These are phyloP conservation scores for Orobanche coerulescens DNA, from an alignment of 257 asterid genomes.

Conservation along the genomic window DNA sequence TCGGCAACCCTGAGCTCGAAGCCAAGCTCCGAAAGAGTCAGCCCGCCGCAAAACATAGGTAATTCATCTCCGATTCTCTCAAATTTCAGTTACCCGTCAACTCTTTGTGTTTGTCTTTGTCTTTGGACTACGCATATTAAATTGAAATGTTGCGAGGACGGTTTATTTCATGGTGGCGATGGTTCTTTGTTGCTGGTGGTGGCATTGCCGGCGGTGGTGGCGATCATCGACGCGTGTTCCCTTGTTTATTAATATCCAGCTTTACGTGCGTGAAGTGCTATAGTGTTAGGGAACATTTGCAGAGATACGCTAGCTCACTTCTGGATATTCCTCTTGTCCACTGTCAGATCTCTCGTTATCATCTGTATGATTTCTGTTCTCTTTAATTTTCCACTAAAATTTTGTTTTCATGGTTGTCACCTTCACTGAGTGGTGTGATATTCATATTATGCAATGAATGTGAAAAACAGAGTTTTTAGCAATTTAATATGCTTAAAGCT, in stretches of 20 bases:
- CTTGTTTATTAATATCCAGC: slow-evolving; percentile 61
- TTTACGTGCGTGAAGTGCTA: slow-evolving; percentile 73
- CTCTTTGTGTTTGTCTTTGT: too few species aligned
- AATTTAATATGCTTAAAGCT: not conserved
- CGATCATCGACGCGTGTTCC: slow-evolving; percentile 65
- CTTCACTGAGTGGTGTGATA: too few species aligned
- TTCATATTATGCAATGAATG: too few species aligned
- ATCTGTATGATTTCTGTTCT: slow-evolving; percentile 45
- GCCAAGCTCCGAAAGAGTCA: too few species aligned
- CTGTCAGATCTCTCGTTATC: slow-evolving; percentile 81
- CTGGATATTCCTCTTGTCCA: slow-evolving; percentile 84
- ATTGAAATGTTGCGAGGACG: slow-evolving; percentile 57
- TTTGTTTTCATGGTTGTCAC: not conserved
- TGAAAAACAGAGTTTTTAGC: not conserved
- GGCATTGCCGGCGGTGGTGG: slow-evolving; percentile 75
- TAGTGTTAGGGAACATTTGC: slow-evolving; percentile 61
- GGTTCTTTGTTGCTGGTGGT: slow-evolving; percentile 67
- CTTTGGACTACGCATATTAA: too few species aligned
- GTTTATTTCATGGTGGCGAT: slow-evolving; percentile 75
- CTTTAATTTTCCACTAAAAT: not conserved
- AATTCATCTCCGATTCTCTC: too few species aligned
- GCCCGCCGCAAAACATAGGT: too few species aligned
- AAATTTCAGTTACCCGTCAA: too few species aligned
- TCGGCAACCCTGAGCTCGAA: too few species aligned
- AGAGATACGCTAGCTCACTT: slow-evolving; percentile 82